Evolutionary conservation across 768 basidiomycete species (phyloP).

Genomic region (Suillus tomentosus): DNA sequence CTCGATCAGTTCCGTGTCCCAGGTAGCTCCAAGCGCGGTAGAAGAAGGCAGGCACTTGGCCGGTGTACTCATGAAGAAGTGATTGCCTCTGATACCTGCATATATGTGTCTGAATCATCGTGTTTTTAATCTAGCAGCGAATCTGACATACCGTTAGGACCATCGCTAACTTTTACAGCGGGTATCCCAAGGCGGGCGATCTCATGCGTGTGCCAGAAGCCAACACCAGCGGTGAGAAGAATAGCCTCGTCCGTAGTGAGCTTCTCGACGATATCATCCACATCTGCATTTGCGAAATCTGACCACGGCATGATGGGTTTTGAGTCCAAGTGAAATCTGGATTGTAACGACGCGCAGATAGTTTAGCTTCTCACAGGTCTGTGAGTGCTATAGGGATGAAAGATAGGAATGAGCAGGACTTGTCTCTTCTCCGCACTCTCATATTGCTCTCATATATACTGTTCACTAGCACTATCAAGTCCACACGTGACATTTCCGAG

Average conservation of each 20-base stretch:
- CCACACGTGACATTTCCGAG: conserved; percentile 23
- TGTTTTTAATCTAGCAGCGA: neutral
- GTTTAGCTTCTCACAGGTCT: conserved; percentile 6
- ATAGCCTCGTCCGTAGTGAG: conserved; percentile 78
- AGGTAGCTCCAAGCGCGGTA: conserved; percentile 77
- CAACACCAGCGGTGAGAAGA: conserved; percentile 68
- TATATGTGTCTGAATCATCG: neutral
- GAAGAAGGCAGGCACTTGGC: conserved; percentile 77
- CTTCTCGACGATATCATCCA: conserved; percentile 62
- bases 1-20: conserved; percentile 65
- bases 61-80: conserved; percentile 81
- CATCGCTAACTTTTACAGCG: conserved; percentile 78
- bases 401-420: neutral
- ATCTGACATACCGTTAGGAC: conserved; percentile 63
- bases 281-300: conserved; percentile 64
- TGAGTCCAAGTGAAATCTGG: neutral
- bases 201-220: conserved; percentile 74
- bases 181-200: conserved; percentile 71
- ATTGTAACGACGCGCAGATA: neutral
- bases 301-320: conserved; percentile 57
- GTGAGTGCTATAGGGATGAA: conserved; percentile 15
- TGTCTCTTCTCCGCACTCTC: conserved; percentile 3
- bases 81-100: conserved; percentile 61
- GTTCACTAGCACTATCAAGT: neutral
- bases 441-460: conserved; percentile 16